phyloP scores from a whole-genome alignment of 1,284 basidiomycete species.

The Tylopilus microsporus region DNA sequence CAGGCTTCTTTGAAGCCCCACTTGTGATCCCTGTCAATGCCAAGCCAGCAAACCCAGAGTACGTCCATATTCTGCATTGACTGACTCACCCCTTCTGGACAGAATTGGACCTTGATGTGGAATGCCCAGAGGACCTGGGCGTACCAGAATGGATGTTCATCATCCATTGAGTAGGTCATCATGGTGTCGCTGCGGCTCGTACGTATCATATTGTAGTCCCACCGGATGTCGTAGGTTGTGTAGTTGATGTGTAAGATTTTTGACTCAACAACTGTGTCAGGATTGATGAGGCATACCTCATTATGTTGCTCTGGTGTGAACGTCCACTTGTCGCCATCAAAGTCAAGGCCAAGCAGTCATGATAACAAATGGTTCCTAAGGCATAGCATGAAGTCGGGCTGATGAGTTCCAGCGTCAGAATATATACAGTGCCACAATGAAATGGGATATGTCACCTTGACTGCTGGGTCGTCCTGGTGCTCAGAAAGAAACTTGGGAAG shows the following conservation, averaged over 20 bases:
- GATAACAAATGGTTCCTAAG: conserved; percentile 17
- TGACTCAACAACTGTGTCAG: not conserved
- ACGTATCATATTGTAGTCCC: not conserved
- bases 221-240: not conserved
- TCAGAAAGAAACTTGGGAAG: too few relatives aligned
- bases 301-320: conserved; percentile 1
- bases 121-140: conserved; percentile 2
- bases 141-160: conserved; percentile 4
- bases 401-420: not conserved
- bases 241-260: not conserved
- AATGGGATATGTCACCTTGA: not conserved
- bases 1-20: too few relatives aligned
- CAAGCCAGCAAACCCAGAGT: not conserved
- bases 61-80: conserved; percentile 7
- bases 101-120: not conserved
- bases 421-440: not conserved
- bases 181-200: not conserved
- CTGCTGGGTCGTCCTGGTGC: too few relatives aligned
- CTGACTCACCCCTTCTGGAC: not conserved
- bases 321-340: too few relatives aligned
- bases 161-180: not conserved
- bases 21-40: too few relatives aligned
- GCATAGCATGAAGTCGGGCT: not conserved
- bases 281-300: not conserved
- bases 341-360: not conserved